Base-by-base conservation (phyloP, 768 basidiomycete genomes). In the Amanita rimosa region DNA sequence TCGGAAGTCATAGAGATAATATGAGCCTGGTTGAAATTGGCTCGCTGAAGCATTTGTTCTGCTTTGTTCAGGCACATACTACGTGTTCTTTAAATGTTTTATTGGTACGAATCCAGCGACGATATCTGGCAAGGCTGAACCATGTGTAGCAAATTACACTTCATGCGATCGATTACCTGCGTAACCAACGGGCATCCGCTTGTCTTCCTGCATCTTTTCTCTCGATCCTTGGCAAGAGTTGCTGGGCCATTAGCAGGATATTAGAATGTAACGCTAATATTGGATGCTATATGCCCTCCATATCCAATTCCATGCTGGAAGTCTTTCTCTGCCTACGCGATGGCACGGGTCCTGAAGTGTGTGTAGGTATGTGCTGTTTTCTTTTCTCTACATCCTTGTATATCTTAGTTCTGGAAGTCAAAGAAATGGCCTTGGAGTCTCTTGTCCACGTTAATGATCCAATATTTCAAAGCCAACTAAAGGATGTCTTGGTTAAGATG, bases 341-440 rank as follows among this genome's bases (percentile, higher is more conserved):
- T 19, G 56, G 52, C 6, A 42, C 48, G 6, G 17, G 19, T 35
- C 31, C 21, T 17, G 57, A 57, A 22, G 61, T 61, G 19, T 27
- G 59, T 1, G 17, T 52, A 17, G 47, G 66, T 66, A 49, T 24
- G 59, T 48, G n/a, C 22, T 38, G 14, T 9, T 24, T 22, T 5
- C 4, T 6, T 44, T 9, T 43, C 27, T 4, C 13, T 4, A 13
- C 3, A 24, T 13, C 8, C 13, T 13, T 16, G 19, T 10, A 34
- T 10, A 27, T 26, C 29, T 8, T 13, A 17, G 26, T 35, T 35
- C 44, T 33, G 7, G 34, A 47, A 70, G 69, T 64, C 40, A 65
- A 60, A 40, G 61, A 64, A 31, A 48, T 61, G 14, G 54, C 67
- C 11, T 43, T 72, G 5, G 66, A 66, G 31, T 19, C 48, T 17